Evolutionary conservation across 805 yeast species (phyloP).

Genomic region (Teunomyces gatunensis): DNA sequence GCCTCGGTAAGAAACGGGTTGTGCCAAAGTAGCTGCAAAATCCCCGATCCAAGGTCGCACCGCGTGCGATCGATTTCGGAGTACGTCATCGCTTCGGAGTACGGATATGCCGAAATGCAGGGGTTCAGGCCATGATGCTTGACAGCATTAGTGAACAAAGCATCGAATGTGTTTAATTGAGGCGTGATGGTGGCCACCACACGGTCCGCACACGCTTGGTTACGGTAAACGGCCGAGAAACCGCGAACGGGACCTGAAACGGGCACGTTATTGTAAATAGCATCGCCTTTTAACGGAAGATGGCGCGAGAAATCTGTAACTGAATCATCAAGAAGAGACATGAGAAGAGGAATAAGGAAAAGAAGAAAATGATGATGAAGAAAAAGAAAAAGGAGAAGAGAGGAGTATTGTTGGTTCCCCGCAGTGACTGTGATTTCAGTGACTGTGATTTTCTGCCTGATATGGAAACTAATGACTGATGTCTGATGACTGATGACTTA

Average conservation of each 20-base stretch:
- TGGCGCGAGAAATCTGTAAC: background rate
- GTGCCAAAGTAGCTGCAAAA: conserved; percentile 25
- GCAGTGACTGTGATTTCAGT: background rate
- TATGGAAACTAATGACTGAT: no score
- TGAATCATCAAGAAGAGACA: background rate
- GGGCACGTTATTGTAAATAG: background rate
- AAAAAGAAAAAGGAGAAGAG: no score
- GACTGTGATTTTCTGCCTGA: background rate
- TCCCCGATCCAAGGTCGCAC: conserved; percentile 55
- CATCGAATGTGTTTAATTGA: conserved; percentile 36
- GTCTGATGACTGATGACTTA: no score
- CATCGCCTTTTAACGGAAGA: background rate
- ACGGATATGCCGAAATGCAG: conserved; percentile 38
- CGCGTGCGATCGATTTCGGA: conserved; percentile 40
- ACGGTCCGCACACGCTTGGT: conserved; percentile 9
- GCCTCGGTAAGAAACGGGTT: conserved; percentile 23
- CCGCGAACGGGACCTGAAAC: background rate
- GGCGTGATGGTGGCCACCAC: conserved; percentile 24
- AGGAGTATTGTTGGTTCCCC: background rate
- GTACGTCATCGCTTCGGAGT: conserved; percentile 40
- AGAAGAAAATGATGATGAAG: no score
- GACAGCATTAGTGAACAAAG: conserved; percentile 27
- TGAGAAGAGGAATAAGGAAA: background rate
- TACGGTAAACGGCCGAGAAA: conserved; percentile 10
- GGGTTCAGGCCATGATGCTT: conserved; percentile 22